These are phyloP conservation scores for Backusella sp. DNA, from an alignment of 192 early-diverging fungal species.

Conservation along the genomic window DNA sequence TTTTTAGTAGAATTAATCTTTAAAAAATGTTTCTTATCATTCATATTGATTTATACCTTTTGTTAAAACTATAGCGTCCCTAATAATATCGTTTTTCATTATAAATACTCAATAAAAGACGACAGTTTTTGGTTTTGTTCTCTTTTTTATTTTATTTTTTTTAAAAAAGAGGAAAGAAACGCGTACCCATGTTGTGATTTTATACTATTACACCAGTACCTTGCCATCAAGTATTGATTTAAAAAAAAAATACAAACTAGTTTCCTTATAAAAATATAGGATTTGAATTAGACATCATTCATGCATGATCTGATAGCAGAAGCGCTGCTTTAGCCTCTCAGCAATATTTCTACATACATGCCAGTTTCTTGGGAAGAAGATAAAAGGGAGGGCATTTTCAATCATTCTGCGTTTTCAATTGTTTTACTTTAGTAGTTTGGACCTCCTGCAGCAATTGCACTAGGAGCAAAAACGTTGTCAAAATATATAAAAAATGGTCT, in stretches of 20 bases:
- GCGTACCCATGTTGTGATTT: neutral
- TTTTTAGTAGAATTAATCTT: too few species aligned
- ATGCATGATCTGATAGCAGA: neutral
- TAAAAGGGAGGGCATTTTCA: neutral
- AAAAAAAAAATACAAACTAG: too few species aligned
- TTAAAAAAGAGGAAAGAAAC: neutral
- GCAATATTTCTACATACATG: neutral
- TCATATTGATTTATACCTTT: neutral
- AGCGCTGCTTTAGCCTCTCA: neutral
- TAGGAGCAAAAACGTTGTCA: neutral
- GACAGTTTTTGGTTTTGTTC: too few species aligned
- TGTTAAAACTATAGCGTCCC: neutral
- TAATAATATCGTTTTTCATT: neutral
- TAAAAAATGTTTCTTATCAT: neutral
- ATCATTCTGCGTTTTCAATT: neutral
- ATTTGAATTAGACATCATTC: neutral
- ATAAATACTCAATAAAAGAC: neutral
- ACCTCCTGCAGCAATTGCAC: neutral
- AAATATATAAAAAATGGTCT: neutral
- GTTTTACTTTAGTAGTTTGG: neutral
- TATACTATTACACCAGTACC: neutral
- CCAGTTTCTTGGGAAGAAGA: neutral
- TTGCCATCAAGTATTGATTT: neutral
- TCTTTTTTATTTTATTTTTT: too few species aligned
- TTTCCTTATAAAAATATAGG: neutral